Base-by-base conservation (phyloP, 768 basidiomycete species). In the Leccinum pellstonianum region DNA sequence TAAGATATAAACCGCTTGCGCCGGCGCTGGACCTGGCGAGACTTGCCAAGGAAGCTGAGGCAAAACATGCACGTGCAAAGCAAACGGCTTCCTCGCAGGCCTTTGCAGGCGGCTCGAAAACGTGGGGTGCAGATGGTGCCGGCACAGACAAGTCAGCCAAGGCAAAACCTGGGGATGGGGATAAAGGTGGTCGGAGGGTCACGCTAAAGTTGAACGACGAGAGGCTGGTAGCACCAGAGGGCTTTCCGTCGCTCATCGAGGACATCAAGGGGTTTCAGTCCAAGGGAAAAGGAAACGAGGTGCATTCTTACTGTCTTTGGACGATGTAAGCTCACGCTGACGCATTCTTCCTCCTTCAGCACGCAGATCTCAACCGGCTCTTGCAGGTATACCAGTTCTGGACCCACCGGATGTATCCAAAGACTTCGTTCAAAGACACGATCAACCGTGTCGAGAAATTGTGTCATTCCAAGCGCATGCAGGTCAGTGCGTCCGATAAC, bases 281-380 rank as follows among this genome's bases (percentile, higher is more conserved):
- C 17, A 89, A 86, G 65, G 95, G 95, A 7, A 98, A 97, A 71
- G 95, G 95, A 0, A 86, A 93, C 66, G 97, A 99, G 82, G 96
- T 93, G 73, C 41, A 54, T 23, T 49, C 33, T 23, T 35, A 54
- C 38, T 56, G 54, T 27, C n/a, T 17, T 56, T 25, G 49, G 10
- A 2, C n/a, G 11, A 11, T 29, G 41, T 37, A 19, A 25, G 48
- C 53, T 31, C 25, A 5, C 1, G n/a, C 38, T 66, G 60, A 68
- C 43, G 3, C 3, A 11, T 14, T 48, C 12, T 1, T 54, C 47
- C 1, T 56, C 48, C 5, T 11, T 23, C 54, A 98, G 95, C 80
- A 79, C n/a, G 73, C 83, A 54, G 95, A 99, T 73, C 81, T 99
- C 41, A 85, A 84, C 62, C 80, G 90, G 41, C 76, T 98, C 14